phyloP scores from a whole-genome alignment of 2,329 filamentous ascomycete species.

The Aspergillus oerlinghausenensis region DNA sequence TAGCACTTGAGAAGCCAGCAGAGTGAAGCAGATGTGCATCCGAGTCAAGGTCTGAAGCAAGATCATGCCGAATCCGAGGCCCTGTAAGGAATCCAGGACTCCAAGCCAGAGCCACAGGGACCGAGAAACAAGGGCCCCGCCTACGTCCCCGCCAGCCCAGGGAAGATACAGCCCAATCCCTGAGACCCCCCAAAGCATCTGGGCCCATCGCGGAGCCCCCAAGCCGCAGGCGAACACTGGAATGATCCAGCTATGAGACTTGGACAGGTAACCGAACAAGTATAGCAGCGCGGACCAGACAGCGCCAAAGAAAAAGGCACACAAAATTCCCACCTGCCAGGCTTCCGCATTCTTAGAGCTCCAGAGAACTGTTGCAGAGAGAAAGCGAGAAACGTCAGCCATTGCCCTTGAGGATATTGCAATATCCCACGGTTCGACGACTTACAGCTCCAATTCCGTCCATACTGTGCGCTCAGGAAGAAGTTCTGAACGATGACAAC shows the following conservation, averaged over 20 bases:
- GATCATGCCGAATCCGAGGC: slow-evolving; percentile 65
- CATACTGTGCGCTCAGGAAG: slow-evolving; percentile 62
- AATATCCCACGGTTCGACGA: background rate
- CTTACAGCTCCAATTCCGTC: slow-evolving; percentile 60
- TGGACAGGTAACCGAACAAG: slow-evolving; percentile 53
- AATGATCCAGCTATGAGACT: slow-evolving; percentile 61
- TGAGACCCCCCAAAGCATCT: slow-evolving; percentile 63
- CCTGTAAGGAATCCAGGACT: slow-evolving; percentile 60
- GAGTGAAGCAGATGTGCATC: slow-evolving; percentile 59
- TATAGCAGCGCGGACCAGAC: slow-evolving; percentile 49
- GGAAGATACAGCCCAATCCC: slow-evolving; percentile 59
- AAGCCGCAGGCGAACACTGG: slow-evolving; percentile 65
- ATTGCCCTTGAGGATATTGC: background rate
- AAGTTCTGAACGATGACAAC: slow-evolving; percentile 63
- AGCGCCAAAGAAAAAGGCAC: slow-evolving; percentile 46
- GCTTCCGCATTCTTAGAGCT: slow-evolving; percentile 50
- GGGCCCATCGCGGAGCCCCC: slow-evolving; percentile 60
- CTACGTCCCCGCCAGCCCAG: slow-evolving; percentile 54
- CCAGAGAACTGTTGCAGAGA: slow-evolving; percentile 47
- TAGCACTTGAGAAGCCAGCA: slow-evolving; percentile 58
- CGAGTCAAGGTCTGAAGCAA: slow-evolving; percentile 61
- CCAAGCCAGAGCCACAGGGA: slow-evolving; percentile 64
- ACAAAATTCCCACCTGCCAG: slow-evolving; percentile 55
- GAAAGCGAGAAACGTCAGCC: background rate
- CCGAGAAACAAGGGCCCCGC: slow-evolving; percentile 54